Conservation (phyloP, 2,329 filamentous ascomycete genomes). For the Colletotrichum lindemuthianum region DNA sequence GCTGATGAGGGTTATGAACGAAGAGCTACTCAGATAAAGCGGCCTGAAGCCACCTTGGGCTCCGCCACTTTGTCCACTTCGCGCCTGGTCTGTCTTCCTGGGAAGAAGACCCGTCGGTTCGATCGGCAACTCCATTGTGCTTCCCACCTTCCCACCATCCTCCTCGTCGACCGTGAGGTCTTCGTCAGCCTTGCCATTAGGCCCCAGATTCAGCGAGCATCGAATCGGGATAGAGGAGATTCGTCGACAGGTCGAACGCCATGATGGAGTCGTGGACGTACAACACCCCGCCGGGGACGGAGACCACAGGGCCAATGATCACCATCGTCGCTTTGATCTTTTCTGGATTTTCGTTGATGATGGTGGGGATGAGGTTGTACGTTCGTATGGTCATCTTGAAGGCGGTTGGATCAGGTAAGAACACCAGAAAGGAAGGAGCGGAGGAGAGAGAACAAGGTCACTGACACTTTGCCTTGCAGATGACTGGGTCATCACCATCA, state of each 20-base stretch:
- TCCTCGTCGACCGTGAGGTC: not conserved
- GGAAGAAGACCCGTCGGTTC: constrained; percentile 4
- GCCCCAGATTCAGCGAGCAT: not conserved
- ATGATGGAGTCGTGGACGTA: constrained; percentile 45
- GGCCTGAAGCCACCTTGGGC: constrained; percentile 7
- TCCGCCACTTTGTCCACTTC: constrained; percentile 21
- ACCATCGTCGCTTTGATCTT: constrained; percentile 44
- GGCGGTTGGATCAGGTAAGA: constrained; percentile 45
- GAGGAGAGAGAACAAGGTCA: not conserved
- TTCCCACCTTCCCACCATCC: not conserved
- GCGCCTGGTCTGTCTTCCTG: constrained; percentile 8
- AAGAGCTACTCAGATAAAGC: constrained; percentile 26
- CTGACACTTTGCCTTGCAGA: constrained; percentile 16
- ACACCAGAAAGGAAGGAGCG: not conserved
- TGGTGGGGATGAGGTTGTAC: constrained; percentile 47
- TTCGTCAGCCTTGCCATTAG: constrained; percentile 10
- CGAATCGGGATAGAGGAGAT: not conserved
- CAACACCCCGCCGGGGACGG: constrained; percentile 46
- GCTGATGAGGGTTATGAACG: constrained; percentile 20
- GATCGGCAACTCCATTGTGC: constrained; percentile 19
- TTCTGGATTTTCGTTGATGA: constrained; percentile 44
- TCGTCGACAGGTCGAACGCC: not conserved
- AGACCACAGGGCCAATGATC: constrained; percentile 46
- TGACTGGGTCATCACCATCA: constrained; percentile 37
- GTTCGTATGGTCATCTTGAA: constrained; percentile 48